Base-by-base conservation (phyloP, 139 green algal species). In the Asterochloris sp. region DNA sequence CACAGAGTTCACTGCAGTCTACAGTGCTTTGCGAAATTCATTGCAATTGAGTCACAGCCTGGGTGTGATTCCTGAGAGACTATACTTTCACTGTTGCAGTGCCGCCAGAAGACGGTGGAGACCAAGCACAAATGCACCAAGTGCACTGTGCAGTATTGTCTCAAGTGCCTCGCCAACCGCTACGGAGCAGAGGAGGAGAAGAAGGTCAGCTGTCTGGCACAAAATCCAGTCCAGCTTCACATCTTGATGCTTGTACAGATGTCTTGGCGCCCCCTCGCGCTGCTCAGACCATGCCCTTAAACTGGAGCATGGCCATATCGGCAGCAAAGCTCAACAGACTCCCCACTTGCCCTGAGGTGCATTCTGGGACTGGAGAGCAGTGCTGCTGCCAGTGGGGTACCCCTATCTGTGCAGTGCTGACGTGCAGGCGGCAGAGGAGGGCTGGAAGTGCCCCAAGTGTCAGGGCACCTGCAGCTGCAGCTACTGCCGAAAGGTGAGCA, bases 81-180 rank as follows among this genome's bases (percentile, higher is more conserved):
- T 38, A 62, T 29, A 69, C 23, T 23, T 66, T 54, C n/a, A 66
- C 24, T 60, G 23, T 0, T 71, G 26, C 83, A 92, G 87, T 92
- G 89, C 82, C 88, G 89, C 1, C 89, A 92, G 78, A 92, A 92
- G 71, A 92, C 89, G 21, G 80, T 89, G 2, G 89, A 92, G 77
- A 69, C 81, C 21, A 92, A 92, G 71, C 86, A 84, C 28, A 86
- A 90, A 62, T 92, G 89, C 88, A 85, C 27, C 19, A 78, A 74
- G 2, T 92, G 89, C 84, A 90, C 82, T 6, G 71, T 92, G 62
- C 87, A 87, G 74, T 92, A 84, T 73, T 92, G 89, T 73, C 89
- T 88, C 13, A 81, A 84, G 15, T 92, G 89, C 79, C 81, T 92
- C 19, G 73, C 80, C 67, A 92, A 92, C 83, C 80, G 89, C 54